phyloP scores from a whole-genome alignment of 2,329 filamentous ascomycete species.

The Lojkania enalia region DNA sequence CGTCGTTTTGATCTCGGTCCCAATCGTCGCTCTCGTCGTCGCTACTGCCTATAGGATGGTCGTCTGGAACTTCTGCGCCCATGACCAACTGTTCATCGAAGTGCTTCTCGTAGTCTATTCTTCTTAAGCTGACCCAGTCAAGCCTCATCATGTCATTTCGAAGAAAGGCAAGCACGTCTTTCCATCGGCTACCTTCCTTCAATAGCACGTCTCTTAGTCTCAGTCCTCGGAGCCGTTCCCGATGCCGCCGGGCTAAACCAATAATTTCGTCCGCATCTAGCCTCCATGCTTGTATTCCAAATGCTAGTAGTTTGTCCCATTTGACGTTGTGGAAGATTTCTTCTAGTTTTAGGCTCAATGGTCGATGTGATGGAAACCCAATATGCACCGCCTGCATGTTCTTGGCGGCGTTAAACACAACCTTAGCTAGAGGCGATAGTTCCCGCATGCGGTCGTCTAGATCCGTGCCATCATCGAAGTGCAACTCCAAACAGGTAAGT shows the following conservation, averaged over 20 bases:
- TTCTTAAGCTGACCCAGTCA: constrained; percentile 64
- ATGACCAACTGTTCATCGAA: constrained; percentile 53
- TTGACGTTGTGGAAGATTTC: constrained; percentile 64
- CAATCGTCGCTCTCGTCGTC: constrained; percentile 45
- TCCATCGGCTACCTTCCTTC: constrained; percentile 63
- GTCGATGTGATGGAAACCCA: constrained; percentile 62
- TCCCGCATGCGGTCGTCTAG: constrained; percentile 61
- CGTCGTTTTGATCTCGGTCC: constrained; percentile 38
- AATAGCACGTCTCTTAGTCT: constrained; percentile 64
- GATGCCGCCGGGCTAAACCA: constrained; percentile 58
- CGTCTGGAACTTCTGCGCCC: constrained; percentile 55
- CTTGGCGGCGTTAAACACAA: constrained; percentile 61
- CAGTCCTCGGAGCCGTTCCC: constrained; percentile 60
- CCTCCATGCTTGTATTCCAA: constrained; percentile 68
- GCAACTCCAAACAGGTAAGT: constrained; percentile 65
- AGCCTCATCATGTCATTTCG: constrained; percentile 60
- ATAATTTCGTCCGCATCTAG: constrained; percentile 65
- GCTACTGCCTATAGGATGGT: constrained; percentile 47
- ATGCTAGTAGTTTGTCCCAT: constrained; percentile 64
- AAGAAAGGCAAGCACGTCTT: constrained; percentile 61
- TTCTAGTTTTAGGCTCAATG: constrained; percentile 61
- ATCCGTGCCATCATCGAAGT: constrained; percentile 62
- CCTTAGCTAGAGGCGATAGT: constrained; percentile 60
- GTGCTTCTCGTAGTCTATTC: constrained; percentile 62
- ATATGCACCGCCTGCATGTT: constrained; percentile 67